Percentiles rank a stretch among this genome's conserved stretches.
Conservation (phyloP, 306 rosid genomes). For the Sindora glabra region DNA sequence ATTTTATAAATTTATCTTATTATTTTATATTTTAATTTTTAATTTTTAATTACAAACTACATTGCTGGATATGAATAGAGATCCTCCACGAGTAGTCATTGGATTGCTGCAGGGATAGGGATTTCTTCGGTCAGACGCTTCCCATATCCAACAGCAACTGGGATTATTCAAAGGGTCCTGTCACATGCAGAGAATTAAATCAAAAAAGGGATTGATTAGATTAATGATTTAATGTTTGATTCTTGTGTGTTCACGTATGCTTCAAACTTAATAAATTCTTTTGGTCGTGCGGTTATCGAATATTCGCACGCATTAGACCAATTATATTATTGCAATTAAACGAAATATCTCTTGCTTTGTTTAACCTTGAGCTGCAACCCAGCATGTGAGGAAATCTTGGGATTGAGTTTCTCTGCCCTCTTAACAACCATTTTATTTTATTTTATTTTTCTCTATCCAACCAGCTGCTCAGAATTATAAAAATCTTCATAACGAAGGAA, state of each 20-base stretch:
- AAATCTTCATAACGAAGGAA: too few relatives aligned
- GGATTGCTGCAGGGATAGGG: background rate
- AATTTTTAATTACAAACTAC: too few relatives aligned
- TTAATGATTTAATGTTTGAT: slow-evolving; percentile 28
- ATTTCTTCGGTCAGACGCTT: slow-evolving; percentile 2
- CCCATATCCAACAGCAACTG: slow-evolving; percentile 10
- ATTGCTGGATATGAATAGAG: too few relatives aligned
- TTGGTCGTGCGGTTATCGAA: slow-evolving; percentile 37
- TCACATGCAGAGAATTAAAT: slow-evolving; percentile 33
- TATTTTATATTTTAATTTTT: too few relatives aligned
- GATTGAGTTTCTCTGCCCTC: slow-evolving; percentile 24
- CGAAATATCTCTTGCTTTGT: slow-evolving; percentile 1
- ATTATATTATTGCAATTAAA: slow-evolving; percentile 4
- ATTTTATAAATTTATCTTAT: too few relatives aligned
- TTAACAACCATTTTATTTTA: background rate
- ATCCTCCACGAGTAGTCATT: background rate
- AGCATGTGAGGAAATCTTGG: slow-evolving; percentile 44
- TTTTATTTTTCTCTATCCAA: background rate
- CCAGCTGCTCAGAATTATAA: background rate
- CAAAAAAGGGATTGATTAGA: slow-evolving; percentile 18
- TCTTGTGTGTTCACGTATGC: slow-evolving; percentile 16
- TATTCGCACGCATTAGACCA: slow-evolving; percentile 55
- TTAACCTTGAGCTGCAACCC: slow-evolving; percentile 26
- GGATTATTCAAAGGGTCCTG: slow-evolving; percentile 15
- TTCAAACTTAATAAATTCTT: slow-evolving; percentile 1